These are phyloP conservation scores for Hippophae tibetana DNA, from an alignment of 306 rosid species.

Conservation along the genomic window DNA sequence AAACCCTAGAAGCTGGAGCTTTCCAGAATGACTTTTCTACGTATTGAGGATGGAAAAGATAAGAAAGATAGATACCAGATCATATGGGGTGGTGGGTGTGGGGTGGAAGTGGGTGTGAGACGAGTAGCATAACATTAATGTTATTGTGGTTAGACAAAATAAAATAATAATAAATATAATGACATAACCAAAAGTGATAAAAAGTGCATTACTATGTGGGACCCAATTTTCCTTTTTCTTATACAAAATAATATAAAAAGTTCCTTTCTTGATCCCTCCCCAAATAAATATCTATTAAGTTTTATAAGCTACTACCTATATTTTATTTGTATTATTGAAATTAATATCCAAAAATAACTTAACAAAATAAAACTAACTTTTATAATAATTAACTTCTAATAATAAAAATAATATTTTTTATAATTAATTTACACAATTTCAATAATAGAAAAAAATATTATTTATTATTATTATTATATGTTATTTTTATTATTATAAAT, in stretches of 20 bases:
- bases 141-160: conserved; percentile 1
- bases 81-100: conserved; percentile 26
- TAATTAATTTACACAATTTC: too few relatives aligned
- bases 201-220: conserved; percentile 61
- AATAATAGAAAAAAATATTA: too few relatives aligned
- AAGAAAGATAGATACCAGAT: conserved; percentile 37
- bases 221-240: conserved; percentile 37
- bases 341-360: too few relatives aligned
- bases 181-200: conserved; percentile 42
- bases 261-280: conserved; percentile 33
- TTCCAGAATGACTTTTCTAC: conserved; percentile 19
- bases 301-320: background rate
- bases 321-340: background rate
- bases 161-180: conserved; percentile 16
- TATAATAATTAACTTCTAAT: too few relatives aligned
- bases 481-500: too few relatives aligned
- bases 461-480: too few relatives aligned
- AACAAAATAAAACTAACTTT: too few relatives aligned
- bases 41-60: conserved; percentile 31
- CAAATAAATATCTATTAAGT: background rate
- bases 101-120: conserved; percentile 21
- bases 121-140: conserved; percentile 31
- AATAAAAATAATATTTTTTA: too few relatives aligned
- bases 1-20: conserved; percentile 31
- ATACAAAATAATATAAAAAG: conserved; percentile 36